A percentile compares a stretch with the other conserved stretches of the same genome.
These are phyloP conservation scores for Keithomyces neogunnii DNA, from an alignment of 2,329 filamentous ascomycete species.

Conservation along the genomic window DNA sequence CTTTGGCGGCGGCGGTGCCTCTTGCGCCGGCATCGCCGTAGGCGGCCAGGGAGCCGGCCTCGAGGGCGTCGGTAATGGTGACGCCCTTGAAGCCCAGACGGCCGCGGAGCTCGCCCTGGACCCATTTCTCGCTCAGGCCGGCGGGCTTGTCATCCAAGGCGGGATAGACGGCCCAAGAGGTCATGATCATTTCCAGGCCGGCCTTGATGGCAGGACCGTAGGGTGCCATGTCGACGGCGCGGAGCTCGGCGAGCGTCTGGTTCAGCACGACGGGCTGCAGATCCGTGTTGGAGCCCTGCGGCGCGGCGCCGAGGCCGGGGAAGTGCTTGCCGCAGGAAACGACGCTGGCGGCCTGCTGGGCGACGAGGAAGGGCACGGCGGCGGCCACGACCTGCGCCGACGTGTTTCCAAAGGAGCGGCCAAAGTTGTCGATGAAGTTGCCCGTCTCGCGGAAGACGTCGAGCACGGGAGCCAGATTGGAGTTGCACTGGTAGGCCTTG, in stretches of 20 bases:
- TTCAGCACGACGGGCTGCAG: conserved; percentile 9
- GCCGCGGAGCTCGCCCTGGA: conserved; percentile 11
- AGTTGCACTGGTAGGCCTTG: conserved; percentile 7
- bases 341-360: conserved; percentile 10
- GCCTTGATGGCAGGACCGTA: conserved; percentile 12
- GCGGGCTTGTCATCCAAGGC: conserved; percentile 11
- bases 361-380: conserved; percentile 9
- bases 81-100: conserved; percentile 11
- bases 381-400: conserved; percentile 5
- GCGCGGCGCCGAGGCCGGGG: conserved; percentile 12
- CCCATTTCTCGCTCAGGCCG: conserved; percentile 12
- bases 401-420: conserved; percentile 9
- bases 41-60: conserved; percentile 8
- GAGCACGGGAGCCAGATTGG: conserved; percentile 12
- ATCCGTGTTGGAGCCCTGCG: conserved; percentile 11
- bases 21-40: conserved; percentile 7
- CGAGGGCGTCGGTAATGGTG: conserved; percentile 13
- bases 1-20: conserved; percentile 7
- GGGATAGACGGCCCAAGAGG: conserved; percentile 13
- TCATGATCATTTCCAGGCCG: conserved; percentile 12
- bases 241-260: conserved; percentile 7
- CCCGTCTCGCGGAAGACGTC: conserved; percentile 8
- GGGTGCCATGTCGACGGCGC: conserved; percentile 8
- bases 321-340: conserved; percentile 11
- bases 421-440: conserved; percentile 9